Evolutionary conservation across 352 stramenopile species (phyloP), one percentile per base, ranked within the genome.

Genomic region (Blastocystis hominis): DNA sequence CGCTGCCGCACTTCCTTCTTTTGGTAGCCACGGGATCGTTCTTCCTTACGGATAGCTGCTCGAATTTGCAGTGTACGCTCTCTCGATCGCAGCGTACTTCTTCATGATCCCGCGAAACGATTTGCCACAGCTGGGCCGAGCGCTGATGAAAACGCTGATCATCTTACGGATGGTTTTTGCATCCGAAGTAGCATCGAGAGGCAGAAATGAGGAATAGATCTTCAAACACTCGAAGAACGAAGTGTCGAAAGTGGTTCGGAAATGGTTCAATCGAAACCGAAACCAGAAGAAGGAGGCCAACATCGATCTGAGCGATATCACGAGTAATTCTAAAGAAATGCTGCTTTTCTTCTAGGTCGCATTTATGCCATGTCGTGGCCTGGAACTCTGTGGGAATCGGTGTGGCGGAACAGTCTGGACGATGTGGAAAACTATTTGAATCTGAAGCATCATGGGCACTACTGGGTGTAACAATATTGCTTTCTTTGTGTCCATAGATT

Each of bases 311-410:
- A 84, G 72, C 30, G 55, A 84, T 44, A 84, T 84, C 24, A 69
- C 72, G 2, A 64, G 72, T 84, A 13, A 13, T 13, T 0, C 46
- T 30, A 30, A 30, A 9, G 3, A 7, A 10, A 9, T 1, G 7
- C 17, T 1, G 34, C 5, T 0, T 69, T 30, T 40, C 6, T 10
- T 20, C 1, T 87, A 87, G 77, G 40, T 3, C 55, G 61, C 20
- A 87, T 87, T 47, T 40, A 75, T 20, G 84, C 84, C 24, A 89
- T 89, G 84, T 89, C 84, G 38, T 72, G 68, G 84, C 84, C 84
- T 15, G 68, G 64, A 17, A 77, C 44, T 5, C 30, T 17, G 2
- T 59, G 53, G 75, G 69, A 86, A n/a, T 59, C 42, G 1, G 59
- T 89, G 6, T 86, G 59, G 54, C 44, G 84, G 9, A 89, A 89